Evolutionary conservation across 768 basidiomycete genomes (phyloP), one percentile per base, ranked within the genome.

Genomic region (Boletus subparvulus): DNA sequence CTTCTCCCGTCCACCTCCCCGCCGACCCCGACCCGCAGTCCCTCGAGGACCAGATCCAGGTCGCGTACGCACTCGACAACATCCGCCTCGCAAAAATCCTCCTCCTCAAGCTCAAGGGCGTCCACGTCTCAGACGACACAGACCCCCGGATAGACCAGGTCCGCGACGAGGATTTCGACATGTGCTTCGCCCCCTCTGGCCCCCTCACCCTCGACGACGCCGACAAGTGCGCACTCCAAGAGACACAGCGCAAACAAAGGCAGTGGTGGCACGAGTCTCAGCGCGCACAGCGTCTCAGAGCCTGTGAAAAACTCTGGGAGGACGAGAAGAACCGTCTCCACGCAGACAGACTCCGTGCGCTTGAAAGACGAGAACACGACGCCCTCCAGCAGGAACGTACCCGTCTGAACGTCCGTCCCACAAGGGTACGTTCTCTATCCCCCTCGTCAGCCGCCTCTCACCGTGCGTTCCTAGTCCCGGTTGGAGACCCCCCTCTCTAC

Each of bases 101-200:
- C 12, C 76, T 86, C n/a, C 73, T 88, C 48, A 78, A 79, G 21
- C 79, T 86, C 61, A 81, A 68, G 9, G 86, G 85, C 59, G 79
- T 86, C 52, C 79, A 86, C 56, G 81, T 87, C 66, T 74, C 78
- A 11, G 76, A 77, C 13, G 80, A 83, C 69, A 70, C 79, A 57
- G 86, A 87, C 69, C 85, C 86, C 1, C 80, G 84, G 45, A 85
- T 87, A 50, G 83, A 80, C 44, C 74, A 78, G 17, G 84, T 88
- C 45, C 77, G 75, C 60, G 78, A 79, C 67, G 78, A 78, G 56
- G 78, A 79, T 61, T 78, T 79, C 42, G 68, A 73, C 53, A 49
- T 67, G 43, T 71, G 67, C 55, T 78, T 78, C 52, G 61, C 73
- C 1, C 78, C 78, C 2, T 63, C 68, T 9, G 77, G 77, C 17